Evolutionary conservation across 192 early-diverging fungal genomes (phyloP).

Genomic region (Linnemannia hyalina): DNA sequence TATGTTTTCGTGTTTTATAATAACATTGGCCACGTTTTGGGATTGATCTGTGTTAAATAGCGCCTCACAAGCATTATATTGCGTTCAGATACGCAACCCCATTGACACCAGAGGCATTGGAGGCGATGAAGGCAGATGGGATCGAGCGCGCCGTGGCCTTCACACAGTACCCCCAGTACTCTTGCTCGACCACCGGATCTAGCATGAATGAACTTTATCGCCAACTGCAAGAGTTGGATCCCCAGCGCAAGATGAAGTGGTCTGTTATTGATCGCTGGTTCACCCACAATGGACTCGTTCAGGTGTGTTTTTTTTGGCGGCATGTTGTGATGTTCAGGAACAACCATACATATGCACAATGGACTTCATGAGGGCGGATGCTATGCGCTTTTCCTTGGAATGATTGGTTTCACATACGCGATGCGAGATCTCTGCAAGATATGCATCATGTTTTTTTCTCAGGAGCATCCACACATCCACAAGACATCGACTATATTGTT

Average conservation of each 20-base stretch:
- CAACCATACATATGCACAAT: too few relatives aligned
- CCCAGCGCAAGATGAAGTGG: constrained; percentile 81
- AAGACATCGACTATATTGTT: too few relatives aligned
- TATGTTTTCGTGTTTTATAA: too few relatives aligned
- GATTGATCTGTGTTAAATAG: constrained; percentile 47
- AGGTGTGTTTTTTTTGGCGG: constrained; percentile 50
- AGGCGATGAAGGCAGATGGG: constrained; percentile 84
- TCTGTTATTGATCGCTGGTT: constrained; percentile 97
- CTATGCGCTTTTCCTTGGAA: too few relatives aligned
- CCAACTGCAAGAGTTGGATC: constrained; percentile 70
- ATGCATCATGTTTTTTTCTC: too few relatives aligned
- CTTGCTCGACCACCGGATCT: constrained; percentile 94
- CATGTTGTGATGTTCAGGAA: neutral
- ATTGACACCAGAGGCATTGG: constrained; percentile 79
- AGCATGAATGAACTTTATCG: constrained; percentile 91
- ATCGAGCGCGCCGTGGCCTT: constrained; percentile 90
- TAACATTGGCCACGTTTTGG: neutral
- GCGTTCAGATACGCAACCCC: constrained; percentile 94
- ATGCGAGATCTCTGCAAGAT: constrained; percentile 10
- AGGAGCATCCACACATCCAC: too few relatives aligned
- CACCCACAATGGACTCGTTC: constrained; percentile 86
- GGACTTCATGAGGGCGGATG: too few relatives aligned
- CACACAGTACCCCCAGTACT: constrained; percentile 96
- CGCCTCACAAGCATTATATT: constrained; percentile 91
- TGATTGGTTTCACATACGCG: neutral